Conservation (phyloP, 2,329 filamentous ascomycete species). For the Dactylellina leptospora region DNA sequence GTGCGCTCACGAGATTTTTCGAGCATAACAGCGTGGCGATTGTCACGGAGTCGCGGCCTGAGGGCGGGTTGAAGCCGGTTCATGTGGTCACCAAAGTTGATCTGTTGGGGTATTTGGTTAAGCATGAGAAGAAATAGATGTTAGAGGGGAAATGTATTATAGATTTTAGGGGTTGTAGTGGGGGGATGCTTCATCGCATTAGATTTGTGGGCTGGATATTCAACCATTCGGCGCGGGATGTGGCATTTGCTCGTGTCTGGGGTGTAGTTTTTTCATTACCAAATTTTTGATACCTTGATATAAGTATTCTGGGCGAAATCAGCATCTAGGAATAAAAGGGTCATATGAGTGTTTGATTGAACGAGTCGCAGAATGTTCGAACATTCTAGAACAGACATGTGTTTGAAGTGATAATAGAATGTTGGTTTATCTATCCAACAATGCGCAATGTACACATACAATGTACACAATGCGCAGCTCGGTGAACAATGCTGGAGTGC, state of each 20-base stretch:
- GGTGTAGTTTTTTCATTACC: too few species aligned
- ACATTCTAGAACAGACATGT: too few species aligned
- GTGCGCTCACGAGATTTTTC: constrained; percentile 87
- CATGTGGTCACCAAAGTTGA: constrained; percentile 98
- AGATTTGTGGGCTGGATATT: constrained; percentile 18
- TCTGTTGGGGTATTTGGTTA: constrained; percentile 89
- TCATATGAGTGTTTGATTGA: too few species aligned
- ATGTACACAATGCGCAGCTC: too few species aligned
- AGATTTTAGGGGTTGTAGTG: neutral
- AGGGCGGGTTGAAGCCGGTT: constrained; percentile 75
- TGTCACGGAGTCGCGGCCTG: constrained; percentile 78
- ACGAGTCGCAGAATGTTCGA: too few species aligned
- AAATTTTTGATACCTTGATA: neutral
- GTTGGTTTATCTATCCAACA: too few species aligned
- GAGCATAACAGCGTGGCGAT: constrained; percentile 98
- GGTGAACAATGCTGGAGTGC: too few species aligned
- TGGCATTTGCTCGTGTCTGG: too few species aligned
- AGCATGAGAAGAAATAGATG: constrained; percentile 63
- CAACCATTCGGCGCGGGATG: constrained; percentile 32
- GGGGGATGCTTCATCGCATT: neutral
- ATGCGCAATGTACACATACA: too few species aligned
- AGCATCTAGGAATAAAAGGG: too few species aligned
- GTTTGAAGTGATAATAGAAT: too few species aligned
- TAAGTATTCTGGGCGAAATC: too few species aligned
- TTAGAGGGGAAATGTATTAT: neutral